Evolutionary conservation across 306 rosid species (phyloP), one percentile per base, ranked within the genome.

Genomic region (Mimosa pudica): DNA sequence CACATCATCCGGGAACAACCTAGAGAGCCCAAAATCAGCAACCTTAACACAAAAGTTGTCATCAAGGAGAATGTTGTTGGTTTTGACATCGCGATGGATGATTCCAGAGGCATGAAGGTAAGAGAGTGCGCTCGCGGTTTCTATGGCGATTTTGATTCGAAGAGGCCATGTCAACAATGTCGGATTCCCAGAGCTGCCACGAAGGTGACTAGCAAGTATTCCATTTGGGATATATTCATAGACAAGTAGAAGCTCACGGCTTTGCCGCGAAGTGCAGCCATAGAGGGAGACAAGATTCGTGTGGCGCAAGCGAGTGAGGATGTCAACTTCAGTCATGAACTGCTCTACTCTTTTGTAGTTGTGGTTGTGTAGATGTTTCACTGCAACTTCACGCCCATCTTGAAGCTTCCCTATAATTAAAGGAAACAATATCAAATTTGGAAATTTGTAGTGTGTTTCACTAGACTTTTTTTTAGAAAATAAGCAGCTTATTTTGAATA

Each of bases 341-440:
- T 90, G 94, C 76, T 92, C 84, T 10, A 83, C 77, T 6, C 87
- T 77, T 79, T 77, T 84, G 17, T 79, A 86, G 54, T 84, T 89
- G 52, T 87, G 85, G 62, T 89, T 78, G 12, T 67, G 87, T 18
- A 89, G 74, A 55, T 85, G 87, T 85, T 89, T 92, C 33, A 92
- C 86, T 5, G 91, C 94, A 60, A 89, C 94, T 88, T 89, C 97
- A 11, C 91, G 84, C 13, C 91, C 94, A 81, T 92, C 94, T 63
- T 75, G 74, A 47, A 92, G 94, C 76, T 82, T 85, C 12, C 97
- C 94, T 92, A 10, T 2, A 18, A 7, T n/a, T 2, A 47, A 47
- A 47, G 10, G 16, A 47, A 47, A 47, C 30, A 24, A 24, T 24
- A 24, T 24, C 30, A 24, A 24, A 24, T 24, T 24, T 24, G 30